These are phyloP conservation scores for Eurotiales sp. DNA, from an alignment of 2,329 filamentous ascomycete species.

Conservation along the genomic window DNA sequence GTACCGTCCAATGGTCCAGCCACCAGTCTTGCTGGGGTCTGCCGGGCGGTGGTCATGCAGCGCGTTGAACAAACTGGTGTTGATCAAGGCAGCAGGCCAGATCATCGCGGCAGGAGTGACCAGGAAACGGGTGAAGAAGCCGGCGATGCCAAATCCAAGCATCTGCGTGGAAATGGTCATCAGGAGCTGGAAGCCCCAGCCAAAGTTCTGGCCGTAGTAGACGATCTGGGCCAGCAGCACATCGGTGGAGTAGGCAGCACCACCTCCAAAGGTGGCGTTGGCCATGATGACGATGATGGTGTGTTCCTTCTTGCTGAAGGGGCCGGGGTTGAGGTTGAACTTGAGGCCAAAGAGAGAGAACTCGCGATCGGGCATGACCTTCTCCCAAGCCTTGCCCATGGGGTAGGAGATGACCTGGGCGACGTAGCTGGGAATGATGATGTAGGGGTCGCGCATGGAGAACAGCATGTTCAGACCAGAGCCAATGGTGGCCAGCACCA, in stretches of 20 bases:
- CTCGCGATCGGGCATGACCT: conserved; percentile 33
- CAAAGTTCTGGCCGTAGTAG: conserved; percentile 69
- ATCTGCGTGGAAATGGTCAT: conserved; percentile 66
- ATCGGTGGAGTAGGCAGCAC: conserved; percentile 66
- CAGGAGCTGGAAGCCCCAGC: conserved; percentile 62
- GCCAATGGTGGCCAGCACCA: conserved; percentile 60
- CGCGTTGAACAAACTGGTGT: conserved; percentile 65
- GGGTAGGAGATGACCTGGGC: conserved; percentile 62
- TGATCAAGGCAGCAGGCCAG: conserved; percentile 66
- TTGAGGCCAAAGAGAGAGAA: conserved; percentile 36
- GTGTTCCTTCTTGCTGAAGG: conserved; percentile 48
- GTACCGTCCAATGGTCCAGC: conserved; percentile 64
- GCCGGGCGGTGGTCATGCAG: conserved; percentile 63
- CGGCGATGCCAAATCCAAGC: conserved; percentile 65
- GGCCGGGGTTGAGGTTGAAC: conserved; percentile 41
- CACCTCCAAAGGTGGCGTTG: conserved; percentile 61
- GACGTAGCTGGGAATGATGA: conserved; percentile 59
- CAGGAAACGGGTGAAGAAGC: conserved; percentile 62
- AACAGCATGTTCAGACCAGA: conserved; percentile 61
- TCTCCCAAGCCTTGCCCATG: conserved; percentile 38
- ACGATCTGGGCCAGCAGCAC: conserved; percentile 67
- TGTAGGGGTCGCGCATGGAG: conserved; percentile 53
- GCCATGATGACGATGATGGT: conserved; percentile 51
- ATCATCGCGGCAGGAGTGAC: conserved; percentile 62
- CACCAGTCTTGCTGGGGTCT: conserved; percentile 55